Evolutionary conservation across 495 filamentous ascomycete species (phyloP), one percentile per base, ranked within the genome.

Genomic region (Lentithecium fluviatile): DNA sequence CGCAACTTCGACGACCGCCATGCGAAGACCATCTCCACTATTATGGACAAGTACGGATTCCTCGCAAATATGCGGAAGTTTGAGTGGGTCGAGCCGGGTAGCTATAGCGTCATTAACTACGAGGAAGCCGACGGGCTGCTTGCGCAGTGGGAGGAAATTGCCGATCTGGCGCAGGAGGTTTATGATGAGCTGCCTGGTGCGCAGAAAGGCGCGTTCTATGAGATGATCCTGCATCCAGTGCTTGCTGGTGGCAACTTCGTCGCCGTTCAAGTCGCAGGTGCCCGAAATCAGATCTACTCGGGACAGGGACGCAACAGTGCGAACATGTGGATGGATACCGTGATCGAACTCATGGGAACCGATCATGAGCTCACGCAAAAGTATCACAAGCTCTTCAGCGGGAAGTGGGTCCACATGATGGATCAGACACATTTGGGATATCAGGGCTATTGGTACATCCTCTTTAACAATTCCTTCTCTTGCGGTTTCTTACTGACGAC

Each of bases 351-450:
- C 1, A 88, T 88, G 55, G 73, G 84, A 29, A 78, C 79, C n/a
- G 87, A 90, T 65, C 78, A 78, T 32, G 72, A 78, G 15, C 76
- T 89, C 6, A 88, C 84, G 4, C 71, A 77, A 47, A 72, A 78
- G 52, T 90, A 88, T 72, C 82, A 90, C 68, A 72, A 73, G 2
- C 72, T 90, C 15, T 70, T 89, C 0, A 75, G 76, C 47, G 87
- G 87, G 0, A 90, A 89, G 72, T 91, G 88, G 87, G 82, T 80
- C 68, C 82, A 86, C 70, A 85, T 91, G 71, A 82, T 89, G 71
- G 84, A 87, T 63, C 80, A 83, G 58, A 75, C 79, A 3, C 80
- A 83, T 58, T 58, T 80, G 45, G 77, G 80, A 1, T 82, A 82
- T 54, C 67, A 74, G 26, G 59, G 64, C 13, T 77, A 79, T 70